Evolutionary conservation across 495 filamentous ascomycete species (phyloP).

Genomic region (Penicillium longicatenatum): DNA sequence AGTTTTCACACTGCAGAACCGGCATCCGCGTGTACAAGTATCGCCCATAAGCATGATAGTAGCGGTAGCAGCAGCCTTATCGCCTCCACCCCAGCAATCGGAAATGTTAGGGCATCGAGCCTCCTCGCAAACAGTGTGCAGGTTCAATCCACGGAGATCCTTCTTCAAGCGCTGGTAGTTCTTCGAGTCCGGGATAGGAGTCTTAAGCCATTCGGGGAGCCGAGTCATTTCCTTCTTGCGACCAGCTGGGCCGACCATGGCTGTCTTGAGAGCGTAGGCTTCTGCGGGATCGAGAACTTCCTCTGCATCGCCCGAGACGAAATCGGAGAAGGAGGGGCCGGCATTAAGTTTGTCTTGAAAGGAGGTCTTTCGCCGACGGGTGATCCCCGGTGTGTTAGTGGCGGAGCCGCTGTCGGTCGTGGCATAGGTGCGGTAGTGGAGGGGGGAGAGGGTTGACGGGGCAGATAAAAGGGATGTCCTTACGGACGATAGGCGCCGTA

Average conservation of each 20-base stretch:
- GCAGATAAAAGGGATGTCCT: slow-evolving; percentile 24
- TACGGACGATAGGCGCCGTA: slow-evolving; percentile 40
- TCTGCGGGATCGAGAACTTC: slow-evolving; percentile 59
- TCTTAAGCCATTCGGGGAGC: slow-evolving; percentile 93
- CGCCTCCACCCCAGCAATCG: slow-evolving; percentile 92
- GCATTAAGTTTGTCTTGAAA: slow-evolving; percentile 82
- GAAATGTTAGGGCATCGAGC: slow-evolving; percentile 96
- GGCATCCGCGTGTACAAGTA: slow-evolving; percentile 93
- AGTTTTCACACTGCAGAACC: slow-evolving; percentile 97
- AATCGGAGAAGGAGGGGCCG: slow-evolving; percentile 84
- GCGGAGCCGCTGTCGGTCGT: slow-evolving; percentile 45
- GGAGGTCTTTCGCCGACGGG: slow-evolving; percentile 54
- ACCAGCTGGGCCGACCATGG: slow-evolving; percentile 77
- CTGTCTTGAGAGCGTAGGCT: slow-evolving; percentile 67
- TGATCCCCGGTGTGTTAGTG: slow-evolving; percentile 30
- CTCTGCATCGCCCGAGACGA: slow-evolving; percentile 58
- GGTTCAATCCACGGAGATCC: slow-evolving; percentile 82
- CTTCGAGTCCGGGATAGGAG: slow-evolving; percentile 79
- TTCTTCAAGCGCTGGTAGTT: slow-evolving; percentile 94
- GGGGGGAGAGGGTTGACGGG: slow-evolving; percentile 17
- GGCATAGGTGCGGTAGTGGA: slow-evolving; percentile 39
- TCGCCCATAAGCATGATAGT: slow-evolving; percentile 99
- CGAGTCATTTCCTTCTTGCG: slow-evolving; percentile 84
- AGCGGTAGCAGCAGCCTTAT: slow-evolving; percentile 88
- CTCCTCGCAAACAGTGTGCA: slow-evolving; percentile 98